Evolutionary conservation across 2,329 filamentous ascomycete species (phyloP), one percentile per base, ranked within the genome.

Genomic region (Fusarium armeniacum): DNA sequence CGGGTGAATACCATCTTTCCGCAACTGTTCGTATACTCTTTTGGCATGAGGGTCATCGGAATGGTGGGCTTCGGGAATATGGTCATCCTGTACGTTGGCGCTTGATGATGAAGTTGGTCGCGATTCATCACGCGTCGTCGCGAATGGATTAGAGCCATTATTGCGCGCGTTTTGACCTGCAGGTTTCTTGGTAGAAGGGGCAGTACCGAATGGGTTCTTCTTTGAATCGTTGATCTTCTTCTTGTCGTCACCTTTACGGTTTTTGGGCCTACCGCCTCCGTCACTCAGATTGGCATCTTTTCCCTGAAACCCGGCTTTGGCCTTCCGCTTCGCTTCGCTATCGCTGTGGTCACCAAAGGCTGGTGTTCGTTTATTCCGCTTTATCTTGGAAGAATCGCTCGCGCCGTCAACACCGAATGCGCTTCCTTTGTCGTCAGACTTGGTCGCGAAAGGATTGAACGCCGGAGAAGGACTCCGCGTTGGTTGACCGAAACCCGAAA

Each of bases 1-100:
- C 15, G 86, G 83, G 30, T 74, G 78, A 52, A 90, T 84, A 30
- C 82, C 81, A 73, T 89, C 86, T 67, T 83, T 85, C n/a, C 81
- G 80, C 3, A 90, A 78, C 62, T 85, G 85, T 11, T 81, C 78
- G 62, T 83, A 81, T 32, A 90, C 86, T 60, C 82, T 84, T 55
- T 78, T 81, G 12, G 87, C 85, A 67, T 83, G 84, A 1, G 77
- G 77, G 44, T 82, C 80, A 58, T 76, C 72, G 6, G 77, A 73
- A 36, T 76, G 60, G 56, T 63, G 54, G 24, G 72, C 20, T 62
- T 69, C 58, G 56, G 70, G 59, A 22, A 73, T n/a, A 33, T 50
- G 59, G n/a, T 64, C 59, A 40, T 66, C 59, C 60, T 70, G 53
- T 15, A 70, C 63, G 55, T 71, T 72, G 58, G 62, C 62, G 66